phyloP scores from a whole-genome alignment of 768 basidiomycete species.

The Podaxis rugospora region DNA sequence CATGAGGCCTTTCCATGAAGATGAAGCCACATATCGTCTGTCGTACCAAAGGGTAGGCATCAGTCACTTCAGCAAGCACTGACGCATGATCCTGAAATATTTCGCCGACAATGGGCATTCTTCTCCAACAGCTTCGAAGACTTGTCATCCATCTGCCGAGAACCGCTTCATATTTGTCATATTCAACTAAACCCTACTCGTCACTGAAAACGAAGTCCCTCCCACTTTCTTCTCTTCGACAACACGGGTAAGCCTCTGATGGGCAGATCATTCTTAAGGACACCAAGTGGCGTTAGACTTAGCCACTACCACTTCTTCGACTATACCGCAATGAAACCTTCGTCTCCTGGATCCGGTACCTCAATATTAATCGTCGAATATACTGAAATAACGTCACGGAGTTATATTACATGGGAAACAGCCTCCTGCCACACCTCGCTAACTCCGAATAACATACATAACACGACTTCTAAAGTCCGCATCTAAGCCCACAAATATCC shows the following conservation, averaged over 20 bases:
- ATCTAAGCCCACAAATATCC: neutral
- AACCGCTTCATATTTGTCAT: neutral
- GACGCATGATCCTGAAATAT: neutral
- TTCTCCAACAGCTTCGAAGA: neutral
- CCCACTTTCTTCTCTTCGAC: neutral
- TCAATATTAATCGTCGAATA: neutral
- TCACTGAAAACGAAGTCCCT: neutral
- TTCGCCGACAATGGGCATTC: neutral
- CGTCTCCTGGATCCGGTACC: neutral
- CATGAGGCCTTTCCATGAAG: neutral
- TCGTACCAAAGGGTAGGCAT: too few species aligned
- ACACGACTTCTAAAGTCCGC: constrained; percentile 2
- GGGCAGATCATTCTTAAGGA: constrained; percentile 2
- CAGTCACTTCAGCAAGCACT: neutral
- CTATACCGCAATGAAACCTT: neutral
- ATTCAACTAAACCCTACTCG: neutral
- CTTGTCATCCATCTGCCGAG: neutral
- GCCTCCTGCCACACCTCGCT: neutral
- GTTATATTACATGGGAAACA: neutral
- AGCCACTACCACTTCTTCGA: neutral
- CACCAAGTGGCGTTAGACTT: constrained; percentile 8
- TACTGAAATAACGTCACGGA: neutral
- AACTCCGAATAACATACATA: neutral
- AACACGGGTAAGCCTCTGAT: neutral
- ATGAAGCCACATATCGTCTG: neutral